Conservation (phyloP, 352 stramenopile species). For the Thalassiosira hispida region DNA sequence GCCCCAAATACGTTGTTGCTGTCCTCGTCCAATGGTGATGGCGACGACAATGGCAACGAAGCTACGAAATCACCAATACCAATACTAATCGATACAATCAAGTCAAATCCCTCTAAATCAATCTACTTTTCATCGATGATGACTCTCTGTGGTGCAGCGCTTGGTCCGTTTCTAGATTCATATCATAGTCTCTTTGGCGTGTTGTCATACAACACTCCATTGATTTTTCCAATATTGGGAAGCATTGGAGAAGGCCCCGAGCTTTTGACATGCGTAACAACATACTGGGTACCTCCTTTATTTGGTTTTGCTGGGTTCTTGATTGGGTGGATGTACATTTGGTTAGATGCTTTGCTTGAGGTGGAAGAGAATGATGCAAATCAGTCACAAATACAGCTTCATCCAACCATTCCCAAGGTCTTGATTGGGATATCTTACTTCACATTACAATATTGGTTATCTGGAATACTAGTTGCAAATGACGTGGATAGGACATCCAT, state of each 20-base stretch:
- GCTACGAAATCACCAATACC: constrained; percentile 17
- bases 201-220: constrained; percentile 77
- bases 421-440: constrained; percentile 81
- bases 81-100: constrained; percentile 21
- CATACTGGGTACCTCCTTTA: constrained; percentile 81
- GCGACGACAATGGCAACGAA: background rate
- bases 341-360: constrained; percentile 58
- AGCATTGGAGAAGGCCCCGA: constrained; percentile 39
- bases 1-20: background rate
- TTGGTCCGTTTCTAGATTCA: constrained; percentile 77
- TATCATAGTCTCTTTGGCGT: constrained; percentile 83
- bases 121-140: constrained; percentile 66
- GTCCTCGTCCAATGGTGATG: constrained; percentile 17
- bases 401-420: constrained; percentile 57
- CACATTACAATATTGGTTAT: constrained; percentile 85
- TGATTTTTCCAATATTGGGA: constrained; percentile 61
- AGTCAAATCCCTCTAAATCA: constrained; percentile 36
- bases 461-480: constrained; percentile 62
- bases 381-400: constrained; percentile 12
- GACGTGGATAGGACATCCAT: constrained; percentile 65
- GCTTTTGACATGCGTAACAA: constrained; percentile 68
- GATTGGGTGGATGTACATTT: constrained; percentile 83
- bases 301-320: constrained; percentile 83
- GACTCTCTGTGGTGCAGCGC: constrained; percentile 62
- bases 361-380: constrained; percentile 5